Conservation (phyloP, 2,329 filamentous ascomycete species). For the Metarhizium sp. region DNA sequence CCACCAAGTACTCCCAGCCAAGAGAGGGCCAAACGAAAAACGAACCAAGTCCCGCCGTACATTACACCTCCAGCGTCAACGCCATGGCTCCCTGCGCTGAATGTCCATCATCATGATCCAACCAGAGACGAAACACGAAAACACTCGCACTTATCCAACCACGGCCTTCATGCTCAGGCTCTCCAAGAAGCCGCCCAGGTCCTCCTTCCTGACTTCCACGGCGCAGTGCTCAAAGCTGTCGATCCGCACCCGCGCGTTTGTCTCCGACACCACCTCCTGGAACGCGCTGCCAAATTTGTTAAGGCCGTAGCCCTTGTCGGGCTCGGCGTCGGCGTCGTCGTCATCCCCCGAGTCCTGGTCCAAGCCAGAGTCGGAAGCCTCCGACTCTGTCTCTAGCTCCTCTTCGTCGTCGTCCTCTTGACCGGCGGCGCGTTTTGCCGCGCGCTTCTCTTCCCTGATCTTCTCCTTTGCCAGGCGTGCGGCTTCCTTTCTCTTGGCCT, state of each 20-base stretch:
- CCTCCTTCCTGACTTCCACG: conserved; percentile 95
- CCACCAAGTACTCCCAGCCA: not conserved
- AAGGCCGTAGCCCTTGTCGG: conserved; percentile 59
- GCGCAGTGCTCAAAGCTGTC: conserved; percentile 98
- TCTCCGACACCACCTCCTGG: conserved; percentile 88
- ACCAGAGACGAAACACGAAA: not conserved
- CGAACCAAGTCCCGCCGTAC: not conserved
- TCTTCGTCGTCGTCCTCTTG: conserved; percentile 42
- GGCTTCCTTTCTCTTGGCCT: conserved; percentile 52
- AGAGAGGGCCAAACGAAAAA: not conserved
- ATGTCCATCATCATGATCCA: not conserved
- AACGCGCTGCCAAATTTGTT: conserved; percentile 95
- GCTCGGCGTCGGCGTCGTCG: conserved; percentile 40
- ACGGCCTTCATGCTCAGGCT: conserved; percentile 86
- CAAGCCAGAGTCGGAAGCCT: conserved; percentile 31
- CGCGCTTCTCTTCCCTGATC: conserved; percentile 51
- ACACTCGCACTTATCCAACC: conserved; percentile 39
- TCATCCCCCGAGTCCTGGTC: conserved; percentile 44
- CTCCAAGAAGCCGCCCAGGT: conserved; percentile 83
- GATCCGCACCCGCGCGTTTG: conserved; percentile 78
- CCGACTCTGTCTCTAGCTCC: conserved; percentile 36
- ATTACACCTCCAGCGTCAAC: not conserved
- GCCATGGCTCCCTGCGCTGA: not conserved
- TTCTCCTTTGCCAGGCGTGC: conserved; percentile 46
- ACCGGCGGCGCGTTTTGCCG: conserved; percentile 39